Evolutionary conservation across 2,329 filamentous ascomycete genomes (phyloP), one percentile per base, ranked within the genome.

Genomic region (Fusarium clavum): DNA sequence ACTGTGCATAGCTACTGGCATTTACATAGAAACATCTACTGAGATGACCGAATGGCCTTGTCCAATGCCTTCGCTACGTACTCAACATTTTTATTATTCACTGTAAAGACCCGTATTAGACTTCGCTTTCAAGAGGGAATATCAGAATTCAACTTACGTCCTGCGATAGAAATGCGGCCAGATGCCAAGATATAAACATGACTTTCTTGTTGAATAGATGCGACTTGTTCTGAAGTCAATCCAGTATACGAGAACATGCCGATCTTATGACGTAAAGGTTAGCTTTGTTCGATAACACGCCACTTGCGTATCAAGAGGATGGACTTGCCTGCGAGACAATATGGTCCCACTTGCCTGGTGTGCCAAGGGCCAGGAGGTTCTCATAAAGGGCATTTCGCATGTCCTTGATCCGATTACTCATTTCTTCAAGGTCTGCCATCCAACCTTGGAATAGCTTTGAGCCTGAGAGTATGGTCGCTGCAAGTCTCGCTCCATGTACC

Each of bases 41-140:
- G n/a, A 22, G 10, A 8, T 18, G 22, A 5, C 6, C 32, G 40
- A 2, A 40, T 32, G 16, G 32, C 24, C 11, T 10, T 52, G 8
- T 40, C 48, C 12, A 52, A 27, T 20, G 8, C 32, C 11, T 40
- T 52, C 4, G 32, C 22, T 18, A 52, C 48, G 29, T 52, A 40
- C 22, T 40, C 48, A 27, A 40, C 32, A 20, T 40, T 52, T 4
- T 5, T 3, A 20, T 8, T 27, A 6, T 27, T 52, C 0, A 52
- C 48, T 40, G 12, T 40, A 6, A 27, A 22, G 4, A 16, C 2
- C 5, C 24, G 2, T 8, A 8, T 52, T 16, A 16, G 18, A 40
- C 0, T 12, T 40, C 3, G 0, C 12, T 18, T 13, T 27, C 8
- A 10, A 29, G 3, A 8, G 8, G 4, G 6, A 27, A 3, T 14